These are phyloP conservation scores for Boletus reticulatus DNA, from an alignment of 768 basidiomycete genomes.

Conservation along the genomic window DNA sequence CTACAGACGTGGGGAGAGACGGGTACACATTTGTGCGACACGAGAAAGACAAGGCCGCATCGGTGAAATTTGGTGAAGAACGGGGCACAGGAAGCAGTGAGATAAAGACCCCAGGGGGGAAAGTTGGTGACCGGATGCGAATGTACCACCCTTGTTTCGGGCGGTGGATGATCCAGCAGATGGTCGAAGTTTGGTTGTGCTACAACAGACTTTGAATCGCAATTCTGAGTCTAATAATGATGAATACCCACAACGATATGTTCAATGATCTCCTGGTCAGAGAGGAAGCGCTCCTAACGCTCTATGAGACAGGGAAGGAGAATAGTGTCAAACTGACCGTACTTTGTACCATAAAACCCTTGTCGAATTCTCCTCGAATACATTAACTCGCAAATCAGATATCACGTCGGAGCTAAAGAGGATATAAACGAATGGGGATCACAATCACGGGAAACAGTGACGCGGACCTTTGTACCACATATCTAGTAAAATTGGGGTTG, in stretches of 20 bases:
- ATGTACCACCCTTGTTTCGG: conserved; percentile 87
- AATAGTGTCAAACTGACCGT: conserved; percentile 12
- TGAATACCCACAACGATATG: conserved; percentile 58
- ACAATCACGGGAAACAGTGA: not conserved
- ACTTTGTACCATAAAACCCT: conserved; percentile 77
- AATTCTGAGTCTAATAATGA: not conserved
- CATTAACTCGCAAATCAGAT: conserved; percentile 63
- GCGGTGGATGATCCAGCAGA: conserved; percentile 76
- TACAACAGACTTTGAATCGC: conserved; percentile 20
- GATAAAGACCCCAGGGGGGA: conserved; percentile 61
- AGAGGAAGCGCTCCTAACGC: conserved; percentile 67
- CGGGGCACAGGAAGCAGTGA: conserved; percentile 50
- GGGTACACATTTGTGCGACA: conserved; percentile 46
- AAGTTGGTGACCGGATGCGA: conserved; percentile 66
- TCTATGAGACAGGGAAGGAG: conserved; percentile 7
- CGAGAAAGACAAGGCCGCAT: conserved; percentile 51
- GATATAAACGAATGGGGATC: not conserved
- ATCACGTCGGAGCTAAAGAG: conserved; percentile 69
- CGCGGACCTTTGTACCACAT: conserved; percentile 31
- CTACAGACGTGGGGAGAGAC: conserved; percentile 16
- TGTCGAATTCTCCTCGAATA: conserved; percentile 54
- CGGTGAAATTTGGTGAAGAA: conserved; percentile 45
- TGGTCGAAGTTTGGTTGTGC: conserved; percentile 65
- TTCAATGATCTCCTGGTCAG: conserved; percentile 74
- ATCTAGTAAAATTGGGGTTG: conserved; percentile 31